A percentile compares a stretch with the other conserved stretches of the same genome.
These are phyloP conservation scores for Plantago lanceolata DNA, from an alignment of 305 asterid species.

Conservation along the genomic window DNA sequence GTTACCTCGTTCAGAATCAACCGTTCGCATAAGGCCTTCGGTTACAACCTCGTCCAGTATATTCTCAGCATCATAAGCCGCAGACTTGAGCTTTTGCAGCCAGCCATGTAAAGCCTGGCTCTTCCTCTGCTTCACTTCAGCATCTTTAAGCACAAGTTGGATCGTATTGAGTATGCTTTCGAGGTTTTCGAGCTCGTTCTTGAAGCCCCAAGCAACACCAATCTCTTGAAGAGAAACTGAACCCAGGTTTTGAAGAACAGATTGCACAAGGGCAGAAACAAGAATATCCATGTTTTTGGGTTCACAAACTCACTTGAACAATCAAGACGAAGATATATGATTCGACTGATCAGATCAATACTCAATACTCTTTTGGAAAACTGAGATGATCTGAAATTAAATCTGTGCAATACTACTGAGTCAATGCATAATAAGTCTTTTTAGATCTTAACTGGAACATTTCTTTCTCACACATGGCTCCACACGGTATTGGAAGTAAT, in stretches of 20 bases:
- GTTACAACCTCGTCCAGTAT: constrained; percentile 30
- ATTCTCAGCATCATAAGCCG: constrained; percentile 33
- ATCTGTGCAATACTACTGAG: too few species aligned
- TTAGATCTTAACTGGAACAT: too few species aligned
- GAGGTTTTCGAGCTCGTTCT: constrained; percentile 19
- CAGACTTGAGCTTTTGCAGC: constrained; percentile 33
- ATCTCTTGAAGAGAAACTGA: constrained; percentile 9
- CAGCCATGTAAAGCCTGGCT: constrained; percentile 21
- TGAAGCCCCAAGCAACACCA: constrained; percentile 20
- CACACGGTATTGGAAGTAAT: too few species aligned
- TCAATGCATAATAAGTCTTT: too few species aligned
- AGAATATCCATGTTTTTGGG: constrained; percentile 16
- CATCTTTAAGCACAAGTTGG: constrained; percentile 25
- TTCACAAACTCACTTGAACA: not conserved
- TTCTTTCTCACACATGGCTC: too few species aligned
- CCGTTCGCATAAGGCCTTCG: constrained; percentile 17
- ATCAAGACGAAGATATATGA: not conserved
- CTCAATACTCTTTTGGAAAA: too few species aligned
- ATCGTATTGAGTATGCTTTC: constrained; percentile 9
- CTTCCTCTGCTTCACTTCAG: constrained; percentile 25
- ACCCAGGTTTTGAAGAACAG: constrained; percentile 14
- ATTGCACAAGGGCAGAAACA: constrained; percentile 16
- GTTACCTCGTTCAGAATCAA: constrained; percentile 18
- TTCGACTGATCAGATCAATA: not conserved
- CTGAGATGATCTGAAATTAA: too few species aligned